These are phyloP conservation scores for Gloeopeniophorella convolvens DNA, from an alignment of 768 basidiomycete species.

Conservation along the genomic window DNA sequence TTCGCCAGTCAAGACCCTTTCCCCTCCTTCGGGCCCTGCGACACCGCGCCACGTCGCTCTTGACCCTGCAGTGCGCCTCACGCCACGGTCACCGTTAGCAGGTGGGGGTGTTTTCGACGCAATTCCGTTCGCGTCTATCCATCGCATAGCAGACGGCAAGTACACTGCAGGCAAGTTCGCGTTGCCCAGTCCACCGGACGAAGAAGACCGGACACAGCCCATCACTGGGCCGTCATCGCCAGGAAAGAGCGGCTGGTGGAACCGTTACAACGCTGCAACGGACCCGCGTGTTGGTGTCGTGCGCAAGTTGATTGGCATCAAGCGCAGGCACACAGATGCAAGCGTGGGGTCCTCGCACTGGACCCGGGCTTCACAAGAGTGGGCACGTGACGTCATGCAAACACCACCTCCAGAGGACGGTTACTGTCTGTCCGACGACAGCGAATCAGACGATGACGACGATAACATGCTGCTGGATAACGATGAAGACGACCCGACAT, in stretches of 20 bases:
- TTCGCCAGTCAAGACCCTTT: slow-evolving; percentile 46
- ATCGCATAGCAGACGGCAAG: slow-evolving; percentile 63
- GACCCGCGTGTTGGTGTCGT: slow-evolving; percentile 69
- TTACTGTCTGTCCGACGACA: slow-evolving; percentile 27
- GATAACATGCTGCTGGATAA: slow-evolving; percentile 32
- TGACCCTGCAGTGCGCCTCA: slow-evolving; percentile 22
- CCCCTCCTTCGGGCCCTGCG: slow-evolving; percentile 22
- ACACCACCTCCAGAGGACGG: slow-evolving; percentile 28
- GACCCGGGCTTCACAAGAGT: slow-evolving; percentile 42
- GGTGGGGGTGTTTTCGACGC: slow-evolving; percentile 51
- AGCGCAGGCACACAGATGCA: slow-evolving; percentile 49
- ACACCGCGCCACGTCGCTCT: slow-evolving; percentile 8
- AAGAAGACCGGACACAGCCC: slow-evolving; percentile 26
- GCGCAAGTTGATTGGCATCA: slow-evolving; percentile 60
- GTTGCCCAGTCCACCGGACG: slow-evolving; percentile 56
- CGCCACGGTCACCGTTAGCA: slow-evolving; percentile 13
- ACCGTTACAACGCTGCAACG: slow-evolving; percentile 52
- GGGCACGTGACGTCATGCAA: slow-evolving; percentile 32
- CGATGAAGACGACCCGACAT: slow-evolving; percentile 22
- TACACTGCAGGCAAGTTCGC: slow-evolving; percentile 70
- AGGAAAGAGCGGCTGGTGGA: slow-evolving; percentile 39
- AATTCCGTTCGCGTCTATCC: slow-evolving; percentile 63
- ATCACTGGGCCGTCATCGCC: slow-evolving; percentile 26
- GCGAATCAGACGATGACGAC: slow-evolving; percentile 35
- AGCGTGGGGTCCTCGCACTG: slow-evolving; percentile 33